phyloP scores from a whole-genome alignment of 177 flowering plant species.

The Vitis hybrid region DNA sequence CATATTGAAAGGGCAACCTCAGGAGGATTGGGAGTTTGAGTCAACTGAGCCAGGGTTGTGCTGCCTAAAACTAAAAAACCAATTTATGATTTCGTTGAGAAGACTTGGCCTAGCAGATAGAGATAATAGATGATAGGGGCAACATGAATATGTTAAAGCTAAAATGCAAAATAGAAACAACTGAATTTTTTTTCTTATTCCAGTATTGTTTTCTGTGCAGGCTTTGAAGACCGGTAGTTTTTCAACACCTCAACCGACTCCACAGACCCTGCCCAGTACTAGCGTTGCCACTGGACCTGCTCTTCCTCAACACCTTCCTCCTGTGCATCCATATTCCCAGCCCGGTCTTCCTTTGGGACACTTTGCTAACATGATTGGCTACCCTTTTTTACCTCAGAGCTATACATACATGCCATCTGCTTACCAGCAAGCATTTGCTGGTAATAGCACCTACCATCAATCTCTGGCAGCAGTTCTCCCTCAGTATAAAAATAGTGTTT shows the following conservation, averaged over 20 bases:
- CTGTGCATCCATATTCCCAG: slow-evolving; percentile 76
- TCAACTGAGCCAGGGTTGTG: no score
- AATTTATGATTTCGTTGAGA: no score
- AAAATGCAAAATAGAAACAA: no score
- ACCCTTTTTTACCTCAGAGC: slow-evolving; percentile 84
- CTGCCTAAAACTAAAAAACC: no score
- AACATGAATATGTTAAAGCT: no score
- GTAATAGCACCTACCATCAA: slow-evolving; percentile 82
- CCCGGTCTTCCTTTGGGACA: slow-evolving; percentile 78
- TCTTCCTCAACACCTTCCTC: slow-evolving; percentile 77
- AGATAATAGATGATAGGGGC: no score
- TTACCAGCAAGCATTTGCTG: slow-evolving; percentile 84
- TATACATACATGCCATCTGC: slow-evolving; percentile 85
- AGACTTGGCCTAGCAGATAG: no score
- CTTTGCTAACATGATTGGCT: slow-evolving; percentile 80
- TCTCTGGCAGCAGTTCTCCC: slow-evolving; percentile 86
- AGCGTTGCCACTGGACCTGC: slow-evolving; percentile 64
- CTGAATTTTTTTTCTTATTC: neutral
- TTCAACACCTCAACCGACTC: slow-evolving; percentile 54
- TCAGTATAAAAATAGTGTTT: slow-evolving; percentile 71
- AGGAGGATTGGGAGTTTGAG: no score
- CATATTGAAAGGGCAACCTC: no score
- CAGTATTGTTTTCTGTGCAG: slow-evolving; percentile 30
- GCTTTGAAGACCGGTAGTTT: slow-evolving; percentile 53
- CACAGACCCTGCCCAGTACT: slow-evolving; percentile 56